phyloP scores from a whole-genome alignment of 169 alveolate species.

The Eimeria acervulina region DNA sequence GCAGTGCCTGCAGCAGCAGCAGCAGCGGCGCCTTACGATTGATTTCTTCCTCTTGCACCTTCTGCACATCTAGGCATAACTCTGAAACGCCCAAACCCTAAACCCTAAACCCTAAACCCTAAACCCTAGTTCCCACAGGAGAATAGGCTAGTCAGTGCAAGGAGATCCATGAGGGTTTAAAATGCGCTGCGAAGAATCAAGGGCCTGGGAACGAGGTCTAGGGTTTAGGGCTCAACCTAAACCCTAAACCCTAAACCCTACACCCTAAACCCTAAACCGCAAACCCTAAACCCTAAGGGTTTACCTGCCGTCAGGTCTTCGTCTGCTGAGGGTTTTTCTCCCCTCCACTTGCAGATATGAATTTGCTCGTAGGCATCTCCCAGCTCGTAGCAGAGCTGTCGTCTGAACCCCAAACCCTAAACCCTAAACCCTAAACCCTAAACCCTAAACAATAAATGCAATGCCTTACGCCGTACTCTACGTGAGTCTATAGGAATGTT shows the following conservation, averaged over 20 bases:
- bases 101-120: conserved; percentile 47
- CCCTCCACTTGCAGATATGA: conserved; percentile 31
- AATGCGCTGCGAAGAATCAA: background rate
- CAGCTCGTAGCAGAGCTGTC: conserved; percentile 24
- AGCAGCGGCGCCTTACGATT: background rate
- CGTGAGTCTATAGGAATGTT: background rate
- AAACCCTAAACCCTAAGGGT: background rate
- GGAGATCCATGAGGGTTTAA: background rate
- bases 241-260: no score
- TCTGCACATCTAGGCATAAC: background rate
- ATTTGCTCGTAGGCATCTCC: conserved; percentile 2
- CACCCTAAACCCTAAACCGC: background rate
- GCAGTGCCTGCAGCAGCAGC: conserved; percentile 12
- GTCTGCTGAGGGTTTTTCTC: background rate
- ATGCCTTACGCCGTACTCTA: background rate
- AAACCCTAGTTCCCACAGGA: background rate
- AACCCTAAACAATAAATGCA: background rate
- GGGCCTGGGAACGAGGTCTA: background rate
- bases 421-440: conserved; percentile 28
- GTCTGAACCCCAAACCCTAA: conserved; percentile 32
- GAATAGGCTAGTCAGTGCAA: background rate
- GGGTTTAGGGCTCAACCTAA: conserved; percentile 28
- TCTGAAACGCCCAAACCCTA: conserved; percentile 25
- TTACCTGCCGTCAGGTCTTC: conserved; percentile 2
- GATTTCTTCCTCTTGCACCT: conserved; percentile 7